Percentiles rank a stretch among this genome's conserved stretches.
phyloP scores from a whole-genome alignment of 257 asterid species.

The Ilex aquifolium region DNA sequence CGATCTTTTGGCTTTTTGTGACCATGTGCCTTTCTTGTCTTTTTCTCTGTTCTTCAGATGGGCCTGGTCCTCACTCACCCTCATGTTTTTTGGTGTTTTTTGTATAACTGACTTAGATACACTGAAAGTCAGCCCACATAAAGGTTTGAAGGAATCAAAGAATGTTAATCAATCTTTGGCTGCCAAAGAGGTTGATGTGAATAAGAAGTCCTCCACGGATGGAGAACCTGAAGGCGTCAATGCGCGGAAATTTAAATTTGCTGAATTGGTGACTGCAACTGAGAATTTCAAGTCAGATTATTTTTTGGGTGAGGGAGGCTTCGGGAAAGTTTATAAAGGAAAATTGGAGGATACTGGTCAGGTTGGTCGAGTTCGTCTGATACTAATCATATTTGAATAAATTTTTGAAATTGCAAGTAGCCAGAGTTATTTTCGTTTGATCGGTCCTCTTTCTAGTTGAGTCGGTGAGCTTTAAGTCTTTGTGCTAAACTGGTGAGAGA shows the following conservation, averaged over 20 bases:
- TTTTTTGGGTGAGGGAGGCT: conserved; percentile 75
- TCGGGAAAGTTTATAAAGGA: conserved; percentile 70
- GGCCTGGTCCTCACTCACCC: conserved; percentile 3
- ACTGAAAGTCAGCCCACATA: conserved; percentile 22
- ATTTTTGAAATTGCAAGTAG: background rate
- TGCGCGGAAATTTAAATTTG: conserved; percentile 23
- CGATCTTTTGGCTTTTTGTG: conserved; percentile 1
- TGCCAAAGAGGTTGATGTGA: conserved; percentile 12
- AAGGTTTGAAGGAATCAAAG: conserved; percentile 23
- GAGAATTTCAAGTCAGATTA: conserved; percentile 45
- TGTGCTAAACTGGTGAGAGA: background rate
- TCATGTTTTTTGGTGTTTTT: conserved; percentile 11
- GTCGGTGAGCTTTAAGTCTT: background rate
- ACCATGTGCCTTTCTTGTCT: conserved; percentile 4
- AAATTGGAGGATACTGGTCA: conserved; percentile 36
- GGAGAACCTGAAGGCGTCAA: conserved; percentile 16
- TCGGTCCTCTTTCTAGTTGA: background rate
- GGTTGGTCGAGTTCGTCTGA: conserved; percentile 31
- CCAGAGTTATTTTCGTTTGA: background rate
- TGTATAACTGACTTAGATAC: conserved; percentile 27
- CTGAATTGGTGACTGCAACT: conserved; percentile 43
- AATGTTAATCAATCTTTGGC: conserved; percentile 24
- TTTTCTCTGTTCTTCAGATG: background rate
- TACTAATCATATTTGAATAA: background rate
- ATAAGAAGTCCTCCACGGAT: conserved; percentile 13